Conservation (phyloP, 306 rosid genomes). For the Prunus kanzakura region DNA sequence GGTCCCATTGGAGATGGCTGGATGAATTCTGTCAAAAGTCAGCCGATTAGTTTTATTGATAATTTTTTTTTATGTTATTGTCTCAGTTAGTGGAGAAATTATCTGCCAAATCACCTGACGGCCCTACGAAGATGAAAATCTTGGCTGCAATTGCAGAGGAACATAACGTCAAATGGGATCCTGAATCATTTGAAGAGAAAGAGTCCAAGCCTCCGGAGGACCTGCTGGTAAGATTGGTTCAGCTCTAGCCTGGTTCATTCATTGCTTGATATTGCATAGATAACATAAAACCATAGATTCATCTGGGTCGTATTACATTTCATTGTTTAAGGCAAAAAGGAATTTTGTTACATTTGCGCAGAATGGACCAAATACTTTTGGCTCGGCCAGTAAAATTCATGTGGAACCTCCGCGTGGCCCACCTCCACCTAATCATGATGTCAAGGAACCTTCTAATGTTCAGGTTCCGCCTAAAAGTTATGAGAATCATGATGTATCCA, state of each 20-base stretch:
- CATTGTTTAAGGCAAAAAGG: neutral
- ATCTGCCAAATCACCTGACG: slow-evolving; percentile 91
- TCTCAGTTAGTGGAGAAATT: slow-evolving; percentile 88
- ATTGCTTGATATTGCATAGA: slow-evolving; percentile 16
- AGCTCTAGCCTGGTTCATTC: slow-evolving; percentile 6
- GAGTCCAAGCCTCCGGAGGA: slow-evolving; percentile 57
- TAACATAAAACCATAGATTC: neutral
- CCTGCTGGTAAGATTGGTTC: slow-evolving; percentile 52
- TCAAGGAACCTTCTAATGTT: slow-evolving; percentile 40
- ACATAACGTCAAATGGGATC: slow-evolving; percentile 88
- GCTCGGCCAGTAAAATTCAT: slow-evolving; percentile 38
- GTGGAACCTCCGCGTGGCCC: slow-evolving; percentile 52
- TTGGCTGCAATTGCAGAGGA: slow-evolving; percentile 83
- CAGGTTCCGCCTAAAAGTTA: slow-evolving; percentile 36
- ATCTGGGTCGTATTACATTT: neutral
- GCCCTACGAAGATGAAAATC: slow-evolving; percentile 73
- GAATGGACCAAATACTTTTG: slow-evolving; percentile 68
- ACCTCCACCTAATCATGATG: slow-evolving; percentile 43
- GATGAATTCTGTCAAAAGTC: slow-evolving; percentile 14
- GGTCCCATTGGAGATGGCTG: neutral
- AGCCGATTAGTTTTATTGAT: slow-evolving; percentile 14
- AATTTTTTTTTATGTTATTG: slow-evolving; percentile 17
- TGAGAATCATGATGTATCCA: slow-evolving; percentile 32
- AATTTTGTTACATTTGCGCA: slow-evolving; percentile 30
- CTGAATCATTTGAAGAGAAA: slow-evolving; percentile 57